Conservation (phyloP, 2,329 filamentous ascomycete species). For the Pezicula radicicola region DNA sequence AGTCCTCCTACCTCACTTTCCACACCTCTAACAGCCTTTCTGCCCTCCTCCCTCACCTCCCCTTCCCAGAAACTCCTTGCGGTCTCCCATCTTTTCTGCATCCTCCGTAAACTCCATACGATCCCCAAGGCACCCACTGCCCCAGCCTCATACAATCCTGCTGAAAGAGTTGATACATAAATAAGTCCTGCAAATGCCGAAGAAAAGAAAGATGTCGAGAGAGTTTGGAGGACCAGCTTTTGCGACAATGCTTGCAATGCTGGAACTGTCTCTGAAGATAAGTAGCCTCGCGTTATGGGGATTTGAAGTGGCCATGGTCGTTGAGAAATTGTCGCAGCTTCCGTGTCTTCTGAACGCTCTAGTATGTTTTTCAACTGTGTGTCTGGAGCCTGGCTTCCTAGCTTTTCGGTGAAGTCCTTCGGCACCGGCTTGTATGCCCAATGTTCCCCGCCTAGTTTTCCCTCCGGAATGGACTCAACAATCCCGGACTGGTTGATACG, state of each 20-base stretch:
- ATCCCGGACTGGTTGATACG: constrained; percentile 66
- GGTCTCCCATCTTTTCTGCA: constrained; percentile 62
- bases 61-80: constrained; percentile 61
- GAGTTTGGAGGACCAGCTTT: constrained; percentile 69
- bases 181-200: constrained; percentile 50
- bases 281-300: constrained; percentile 62
- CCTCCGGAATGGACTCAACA: constrained; percentile 3
- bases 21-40: constrained; percentile 56
- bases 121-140: constrained; percentile 59
- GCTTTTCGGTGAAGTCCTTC: constrained; percentile 1
- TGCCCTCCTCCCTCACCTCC: constrained; percentile 64
- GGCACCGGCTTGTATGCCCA: constrained; percentile 23
- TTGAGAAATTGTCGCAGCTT: constrained; percentile 7
- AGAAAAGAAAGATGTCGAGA: constrained; percentile 64
- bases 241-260: constrained; percentile 72
- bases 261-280: constrained; percentile 65
- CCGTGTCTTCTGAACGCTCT: constrained; percentile 11
- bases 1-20: constrained; percentile 50
- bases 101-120: constrained; percentile 53
- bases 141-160: constrained; percentile 57
- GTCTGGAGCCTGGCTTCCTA: constrained; percentile 13
- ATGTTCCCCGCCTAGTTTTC: constrained; percentile 4
- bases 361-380: constrained; percentile 18
- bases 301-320: constrained; percentile 71
- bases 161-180: constrained; percentile 53